These are phyloP conservation scores for Ascosphaera aggregata DNA, from an alignment of 2,329 filamentous ascomycete species.

Conservation along the genomic window DNA sequence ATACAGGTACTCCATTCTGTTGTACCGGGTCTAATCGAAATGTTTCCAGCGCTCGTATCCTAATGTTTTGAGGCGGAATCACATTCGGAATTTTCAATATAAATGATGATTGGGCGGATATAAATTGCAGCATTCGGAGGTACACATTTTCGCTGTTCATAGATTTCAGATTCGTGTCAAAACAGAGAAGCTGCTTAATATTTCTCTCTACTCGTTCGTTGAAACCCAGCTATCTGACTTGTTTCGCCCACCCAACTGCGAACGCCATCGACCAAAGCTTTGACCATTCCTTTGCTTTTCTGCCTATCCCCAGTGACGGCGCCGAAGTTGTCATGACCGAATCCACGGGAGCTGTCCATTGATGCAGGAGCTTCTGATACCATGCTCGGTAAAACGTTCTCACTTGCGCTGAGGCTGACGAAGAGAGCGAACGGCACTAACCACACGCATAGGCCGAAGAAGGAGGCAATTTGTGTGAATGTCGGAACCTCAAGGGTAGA, in stretches of 20 bases:
- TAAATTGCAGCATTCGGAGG: no score
- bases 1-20: no score
- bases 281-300: constrained; percentile 36
- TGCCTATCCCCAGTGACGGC: constrained; percentile 9
- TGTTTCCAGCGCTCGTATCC: no score
- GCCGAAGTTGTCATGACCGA: constrained; percentile 2
- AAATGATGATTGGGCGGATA: no score
- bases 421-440: constrained; percentile 88
- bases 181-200: constrained; percentile 12
- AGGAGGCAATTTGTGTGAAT: constrained; percentile 87
- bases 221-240: constrained; percentile 37
- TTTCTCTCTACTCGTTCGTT: constrained; percentile 33
- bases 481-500: constrained; percentile 32
- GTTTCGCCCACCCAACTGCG: constrained; percentile 38
- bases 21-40: no score
- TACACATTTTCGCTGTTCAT: no score
- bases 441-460: constrained; percentile 94
- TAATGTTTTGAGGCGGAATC: no score
- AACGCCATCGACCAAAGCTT: constrained; percentile 35
- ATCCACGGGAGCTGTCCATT: neutral
- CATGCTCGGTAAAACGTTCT: constrained; percentile 88
- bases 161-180: neutral
- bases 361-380: constrained; percentile 34
- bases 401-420: constrained; percentile 77
- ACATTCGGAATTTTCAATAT: no score